phyloP scores from a whole-genome alignment of 108 stramenopile species.

The Fragilaria radians region DNA sequence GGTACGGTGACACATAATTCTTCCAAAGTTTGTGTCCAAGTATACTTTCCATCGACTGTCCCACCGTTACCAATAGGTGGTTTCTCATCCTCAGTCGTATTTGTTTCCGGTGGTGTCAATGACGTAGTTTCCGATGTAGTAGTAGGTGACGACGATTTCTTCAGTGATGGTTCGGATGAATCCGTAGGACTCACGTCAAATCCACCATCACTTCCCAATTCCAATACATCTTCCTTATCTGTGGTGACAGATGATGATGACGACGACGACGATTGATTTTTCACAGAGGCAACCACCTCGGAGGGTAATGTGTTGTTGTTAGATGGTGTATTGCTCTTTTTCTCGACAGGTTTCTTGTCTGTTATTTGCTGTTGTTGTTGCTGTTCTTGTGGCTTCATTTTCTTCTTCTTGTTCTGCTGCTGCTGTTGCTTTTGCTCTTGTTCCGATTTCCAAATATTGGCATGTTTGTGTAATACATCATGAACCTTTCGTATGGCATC shows the following conservation, averaged over 20 bases:
- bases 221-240: conserved; percentile 3
- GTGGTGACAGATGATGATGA: conserved; percentile 57
- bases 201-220: background rate
- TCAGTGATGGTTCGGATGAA: background rate
- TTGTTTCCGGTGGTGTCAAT: conserved; percentile 8
- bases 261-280: conserved; percentile 55
- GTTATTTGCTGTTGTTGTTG: background rate
- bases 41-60: conserved; percentile 79
- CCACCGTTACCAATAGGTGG: conserved; percentile 96
- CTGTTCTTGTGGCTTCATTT: conserved; percentile 8
- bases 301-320: conserved; percentile 8
- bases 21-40: conserved; percentile 96
- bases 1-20: conserved; percentile 85
- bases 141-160: background rate
- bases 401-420: conserved; percentile 16
- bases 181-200: background rate
- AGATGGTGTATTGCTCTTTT: background rate
- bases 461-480: conserved; percentile 70
- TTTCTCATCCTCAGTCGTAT: conserved; percentile 40
- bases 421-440: conserved; percentile 25
- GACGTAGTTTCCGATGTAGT: conserved; percentile 1
- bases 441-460: conserved; percentile 38
- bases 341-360: conserved; percentile 8
- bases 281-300: conserved; percentile 60
- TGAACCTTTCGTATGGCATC: conserved; percentile 71